Evolutionary conservation across 2,329 filamentous ascomycete species (phyloP), one percentile per base, ranked within the genome.

Genomic region (Hirsutella rhossiliensis): DNA sequence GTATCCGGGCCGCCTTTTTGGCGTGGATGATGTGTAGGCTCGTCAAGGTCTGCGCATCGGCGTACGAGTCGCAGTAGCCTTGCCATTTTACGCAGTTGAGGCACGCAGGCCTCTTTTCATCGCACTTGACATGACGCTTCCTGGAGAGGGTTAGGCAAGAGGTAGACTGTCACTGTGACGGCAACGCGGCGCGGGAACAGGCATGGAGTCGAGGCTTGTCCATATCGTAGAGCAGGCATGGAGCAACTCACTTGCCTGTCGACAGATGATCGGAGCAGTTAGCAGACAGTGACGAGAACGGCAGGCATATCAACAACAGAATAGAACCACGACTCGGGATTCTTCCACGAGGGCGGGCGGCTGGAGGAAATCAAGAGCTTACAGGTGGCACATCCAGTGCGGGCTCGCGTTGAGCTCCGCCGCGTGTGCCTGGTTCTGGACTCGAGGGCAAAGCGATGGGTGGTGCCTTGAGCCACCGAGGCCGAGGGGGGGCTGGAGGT

Each of bases 41-140:
- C 20, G 47, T 52, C 43, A 46, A 42, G 15, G 32, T 27, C 31
- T 43, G 19, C 43, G 30, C 43, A 11, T 40, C 32, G 8, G 46
- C 43, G 38, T 65, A 67, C 11, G 60, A 56, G 27, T 63, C 59
- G 40, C 64, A 66, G 43, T 62, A 59, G n/a, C 64, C 64, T 41
- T 58, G 54, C 58, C 63, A 67, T 51, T 63, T 66, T 44, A 66
- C 52, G 44, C 64, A 67, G 40, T 65, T 67, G 30, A 62, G 55
- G 46, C 64, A 67, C 5, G 62, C 57, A 17, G 64, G 64, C 32
- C 62, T 61, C 20, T 62, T 62, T 50, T 67, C 64, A 41, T 67
- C 64, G 44, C 64, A 67, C 50, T 67, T 67, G 32, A 67, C 60
- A 48, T 67, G 64, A 18, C 64, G 63, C 43, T 64, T 65, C 43